These are phyloP conservation scores for Trifolium pratense DNA, from an alignment of 306 rosid species.

Conservation along the genomic window DNA sequence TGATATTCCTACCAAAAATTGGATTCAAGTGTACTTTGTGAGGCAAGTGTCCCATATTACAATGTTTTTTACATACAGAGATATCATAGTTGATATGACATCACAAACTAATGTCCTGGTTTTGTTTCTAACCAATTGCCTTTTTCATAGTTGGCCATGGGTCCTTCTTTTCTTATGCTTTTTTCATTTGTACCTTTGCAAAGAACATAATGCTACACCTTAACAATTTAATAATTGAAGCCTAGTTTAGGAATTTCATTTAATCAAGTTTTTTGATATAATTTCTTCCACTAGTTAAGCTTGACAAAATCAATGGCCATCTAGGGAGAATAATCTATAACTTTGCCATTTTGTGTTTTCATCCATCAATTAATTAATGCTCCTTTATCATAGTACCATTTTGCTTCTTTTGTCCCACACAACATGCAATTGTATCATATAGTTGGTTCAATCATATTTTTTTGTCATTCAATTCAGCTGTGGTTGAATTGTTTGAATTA, in stretches of 20 bases:
- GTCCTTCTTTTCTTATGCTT: constrained; percentile 34
- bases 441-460: too few relatives aligned
- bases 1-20: neutral
- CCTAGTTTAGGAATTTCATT: constrained; percentile 46
- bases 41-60: constrained; percentile 30
- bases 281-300: constrained; percentile 39
- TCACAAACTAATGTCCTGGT: constrained; percentile 38
- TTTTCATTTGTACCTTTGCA: constrained; percentile 21
- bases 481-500: neutral
- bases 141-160: constrained; percentile 43
- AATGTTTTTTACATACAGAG: constrained; percentile 4
- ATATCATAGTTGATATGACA: constrained; percentile 44
- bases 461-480: too few relatives aligned
- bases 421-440: too few relatives aligned
- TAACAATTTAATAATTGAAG: constrained; percentile 38
- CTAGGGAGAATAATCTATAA: neutral
- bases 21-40: constrained; percentile 13
- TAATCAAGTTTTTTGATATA: constrained; percentile 22
- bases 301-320: constrained; percentile 27
- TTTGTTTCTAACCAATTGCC: constrained; percentile 21
- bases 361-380: neutral
- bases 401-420: neutral
- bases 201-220: constrained; percentile 29
- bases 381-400: too few relatives aligned
- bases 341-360: neutral